Percentiles rank a stretch among this genome's conserved stretches.
These are phyloP conservation scores for Acephala macrosclerotiorum DNA, from an alignment of 2,329 filamentous ascomycete genomes.

Conservation along the genomic window DNA sequence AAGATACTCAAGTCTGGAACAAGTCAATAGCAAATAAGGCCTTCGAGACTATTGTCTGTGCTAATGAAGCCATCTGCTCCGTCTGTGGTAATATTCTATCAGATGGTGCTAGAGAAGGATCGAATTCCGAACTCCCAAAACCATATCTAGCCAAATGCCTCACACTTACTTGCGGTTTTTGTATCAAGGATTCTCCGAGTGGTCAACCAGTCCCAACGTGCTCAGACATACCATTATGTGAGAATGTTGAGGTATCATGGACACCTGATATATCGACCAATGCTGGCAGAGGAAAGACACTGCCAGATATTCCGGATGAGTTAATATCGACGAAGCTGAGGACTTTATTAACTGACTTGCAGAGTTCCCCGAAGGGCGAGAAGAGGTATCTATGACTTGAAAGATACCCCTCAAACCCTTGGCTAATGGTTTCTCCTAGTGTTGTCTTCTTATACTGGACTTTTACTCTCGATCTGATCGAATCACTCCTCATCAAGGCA, in stretches of 20 bases:
- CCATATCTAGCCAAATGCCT: conserved; percentile 46
- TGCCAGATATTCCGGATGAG: conserved; percentile 10
- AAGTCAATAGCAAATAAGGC: conserved; percentile 42
- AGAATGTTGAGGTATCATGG: conserved; percentile 23
- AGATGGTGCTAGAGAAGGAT: conserved; percentile 6
- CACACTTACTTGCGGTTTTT: conserved; percentile 45
- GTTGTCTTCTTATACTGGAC: conserved; percentile 61
- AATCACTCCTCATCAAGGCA: conserved; percentile 47
- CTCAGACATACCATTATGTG: conserved; percentile 33
- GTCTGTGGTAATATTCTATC: conserved; percentile 15
- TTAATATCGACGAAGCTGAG: conserved; percentile 26
- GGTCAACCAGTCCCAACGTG: conserved; percentile 43
- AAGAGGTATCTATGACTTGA: no score
- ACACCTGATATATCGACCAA: background rate
- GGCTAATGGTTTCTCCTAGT: conserved; percentile 47
- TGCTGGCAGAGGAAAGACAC: background rate
- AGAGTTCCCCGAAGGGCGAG: conserved; percentile 22
- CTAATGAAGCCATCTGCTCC: conserved; percentile 21
- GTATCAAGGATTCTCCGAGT: conserved; percentile 26
- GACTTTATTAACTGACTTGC: conserved; percentile 16
- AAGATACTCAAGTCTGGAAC: conserved; percentile 4
- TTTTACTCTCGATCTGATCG: conserved; percentile 55
- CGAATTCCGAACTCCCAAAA: conserved; percentile 12
- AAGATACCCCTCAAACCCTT: no score
- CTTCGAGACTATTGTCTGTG: conserved; percentile 37